phyloP scores from a whole-genome alignment of 1,284 basidiomycete genomes.

The Spongiforma sp. region DNA sequence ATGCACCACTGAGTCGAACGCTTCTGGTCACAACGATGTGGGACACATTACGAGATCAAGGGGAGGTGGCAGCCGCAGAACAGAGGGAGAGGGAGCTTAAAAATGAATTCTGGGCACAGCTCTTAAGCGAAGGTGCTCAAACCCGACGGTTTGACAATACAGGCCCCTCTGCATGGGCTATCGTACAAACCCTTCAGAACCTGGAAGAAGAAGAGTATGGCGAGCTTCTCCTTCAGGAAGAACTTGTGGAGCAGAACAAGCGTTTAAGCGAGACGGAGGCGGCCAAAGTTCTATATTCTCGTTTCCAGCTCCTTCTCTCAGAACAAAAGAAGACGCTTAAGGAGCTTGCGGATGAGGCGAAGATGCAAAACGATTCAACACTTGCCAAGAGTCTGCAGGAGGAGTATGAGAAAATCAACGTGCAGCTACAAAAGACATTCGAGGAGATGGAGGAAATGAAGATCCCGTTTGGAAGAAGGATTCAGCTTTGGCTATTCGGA shows the following conservation, averaged over 20 bases:
- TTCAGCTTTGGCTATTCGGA: neutral
- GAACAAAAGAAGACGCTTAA: neutral
- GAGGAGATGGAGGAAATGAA: neutral
- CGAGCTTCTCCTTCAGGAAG: neutral
- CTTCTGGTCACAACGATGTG: slow-evolving; percentile 44
- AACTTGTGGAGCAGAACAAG: neutral
- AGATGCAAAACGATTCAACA: neutral
- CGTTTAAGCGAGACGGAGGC: neutral
- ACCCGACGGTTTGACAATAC: slow-evolving; percentile 1
- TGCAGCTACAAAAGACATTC: neutral
- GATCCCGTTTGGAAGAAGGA: neutral
- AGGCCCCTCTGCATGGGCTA: neutral
- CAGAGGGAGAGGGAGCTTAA: slow-evolving; percentile 28
- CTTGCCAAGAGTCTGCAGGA: neutral
- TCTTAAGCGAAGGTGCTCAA: slow-evolving; percentile 38
- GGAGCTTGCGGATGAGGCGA: neutral
- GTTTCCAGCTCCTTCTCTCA: neutral
- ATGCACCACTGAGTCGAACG: slow-evolving; percentile 24
- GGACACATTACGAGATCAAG: slow-evolving; percentile 17
- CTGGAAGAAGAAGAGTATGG: neutral
- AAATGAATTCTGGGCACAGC: slow-evolving; percentile 29
- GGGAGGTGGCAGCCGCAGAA: slow-evolving; percentile 6
- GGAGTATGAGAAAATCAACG: neutral
- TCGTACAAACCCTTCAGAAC: neutral
- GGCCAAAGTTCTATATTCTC: neutral